Conservation (phyloP, 257 asterid species). For the Plantago ovata region DNA sequence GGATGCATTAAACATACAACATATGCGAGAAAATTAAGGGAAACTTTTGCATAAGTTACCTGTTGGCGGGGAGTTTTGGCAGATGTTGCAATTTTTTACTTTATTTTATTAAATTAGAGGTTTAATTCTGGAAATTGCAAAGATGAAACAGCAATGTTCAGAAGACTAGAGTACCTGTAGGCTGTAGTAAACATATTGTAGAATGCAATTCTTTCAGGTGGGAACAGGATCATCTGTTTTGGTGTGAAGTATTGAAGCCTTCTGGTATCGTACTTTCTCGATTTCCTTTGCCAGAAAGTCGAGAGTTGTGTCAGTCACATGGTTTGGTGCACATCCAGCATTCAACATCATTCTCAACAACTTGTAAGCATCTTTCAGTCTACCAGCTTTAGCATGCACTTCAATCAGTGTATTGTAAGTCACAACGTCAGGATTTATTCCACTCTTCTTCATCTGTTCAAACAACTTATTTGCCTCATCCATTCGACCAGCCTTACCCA, state of each 20-base stretch:
- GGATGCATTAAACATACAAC: too few species aligned
- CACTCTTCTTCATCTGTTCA: conserved; percentile 67
- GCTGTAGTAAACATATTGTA: too few species aligned
- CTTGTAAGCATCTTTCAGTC: conserved; percentile 71
- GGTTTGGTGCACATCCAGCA: conserved; percentile 91
- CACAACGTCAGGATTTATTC: conserved; percentile 87
- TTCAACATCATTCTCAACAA: conserved; percentile 80
- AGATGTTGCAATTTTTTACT: too few species aligned
- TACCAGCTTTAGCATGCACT: conserved; percentile 79
- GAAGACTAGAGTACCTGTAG: too few species aligned
- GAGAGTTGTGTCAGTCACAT: conserved; percentile 81
- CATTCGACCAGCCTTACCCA: conserved; percentile 77
- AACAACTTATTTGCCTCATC: conserved; percentile 65
- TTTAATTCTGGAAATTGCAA: too few species aligned
- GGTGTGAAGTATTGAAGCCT: conserved; percentile 54
- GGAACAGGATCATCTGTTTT: conserved; percentile 28
- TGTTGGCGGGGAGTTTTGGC: too few species aligned
- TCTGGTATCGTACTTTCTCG: conserved; percentile 54
- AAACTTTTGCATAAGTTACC: too few species aligned
- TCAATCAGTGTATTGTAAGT: conserved; percentile 85
- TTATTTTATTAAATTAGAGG: too few species aligned
- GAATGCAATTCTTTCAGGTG: conserved; percentile 7
- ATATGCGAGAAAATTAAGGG: too few species aligned
- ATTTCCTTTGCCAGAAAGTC: conserved; percentile 74
- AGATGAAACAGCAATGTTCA: too few species aligned